Percentiles rank a stretch among this genome's conserved stretches.
Evolutionary conservation across 1,284 basidiomycete species (phyloP).

Genomic region (Tilletia walkeri): DNA sequence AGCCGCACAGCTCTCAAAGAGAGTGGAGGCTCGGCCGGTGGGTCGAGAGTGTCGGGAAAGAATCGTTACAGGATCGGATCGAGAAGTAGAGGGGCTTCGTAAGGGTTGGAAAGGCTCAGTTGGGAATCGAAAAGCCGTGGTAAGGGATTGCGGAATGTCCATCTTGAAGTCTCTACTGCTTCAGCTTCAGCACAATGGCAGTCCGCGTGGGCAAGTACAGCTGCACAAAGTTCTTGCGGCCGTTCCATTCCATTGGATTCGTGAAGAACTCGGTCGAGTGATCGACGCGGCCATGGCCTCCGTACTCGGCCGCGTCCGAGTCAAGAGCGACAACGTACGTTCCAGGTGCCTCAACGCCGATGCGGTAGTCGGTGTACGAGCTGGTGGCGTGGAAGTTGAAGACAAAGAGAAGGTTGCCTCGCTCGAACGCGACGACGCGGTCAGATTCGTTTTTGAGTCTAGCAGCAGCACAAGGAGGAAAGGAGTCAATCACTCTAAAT

Average conservation of each 20-base stretch:
- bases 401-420: constrained; percentile 85
- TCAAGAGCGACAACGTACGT: constrained; percentile 78
- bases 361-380: constrained; percentile 87
- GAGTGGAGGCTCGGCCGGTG: too few species aligned
- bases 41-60: too few species aligned
- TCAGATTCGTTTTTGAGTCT: constrained; percentile 81
- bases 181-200: constrained; percentile 45
- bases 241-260: constrained; percentile 85
- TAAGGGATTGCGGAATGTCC: too few species aligned
- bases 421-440: constrained; percentile 79
- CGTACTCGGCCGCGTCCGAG: constrained; percentile 75
- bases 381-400: constrained; percentile 92
- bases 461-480: constrained; percentile 81
- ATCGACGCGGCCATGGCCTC: constrained; percentile 80
- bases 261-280: constrained; percentile 70
- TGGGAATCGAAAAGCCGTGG: too few species aligned
- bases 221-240: constrained; percentile 71
- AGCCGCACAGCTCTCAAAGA: too few species aligned
- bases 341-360: constrained; percentile 83
- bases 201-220: constrained; percentile 33
- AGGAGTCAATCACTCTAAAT: constrained; percentile 52
- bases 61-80: too few species aligned
- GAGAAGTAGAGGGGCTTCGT: too few species aligned
- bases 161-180: background rate
- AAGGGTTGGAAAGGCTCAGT: too few species aligned